A percentile compares a stretch with the other conserved stretches of the same genome.
phyloP scores from a whole-genome alignment of 108 stramenopile genomes.

The Craspedostauros australis region DNA sequence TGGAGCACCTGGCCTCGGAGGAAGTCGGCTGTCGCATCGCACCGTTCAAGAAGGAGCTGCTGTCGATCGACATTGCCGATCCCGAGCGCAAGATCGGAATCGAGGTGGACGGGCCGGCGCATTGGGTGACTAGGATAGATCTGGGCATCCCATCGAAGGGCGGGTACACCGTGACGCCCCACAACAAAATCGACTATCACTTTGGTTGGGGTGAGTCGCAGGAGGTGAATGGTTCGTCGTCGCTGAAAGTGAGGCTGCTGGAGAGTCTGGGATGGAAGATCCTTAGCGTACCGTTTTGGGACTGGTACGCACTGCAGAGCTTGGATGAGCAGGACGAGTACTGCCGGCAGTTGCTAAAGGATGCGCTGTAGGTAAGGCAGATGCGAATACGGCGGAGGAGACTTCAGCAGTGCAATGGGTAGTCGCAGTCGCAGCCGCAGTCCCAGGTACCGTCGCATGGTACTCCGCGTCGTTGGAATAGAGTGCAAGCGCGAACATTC shows the following conservation, averaged over 20 bases:
- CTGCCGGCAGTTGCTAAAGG: slow-evolving; percentile 29
- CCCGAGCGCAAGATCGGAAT: slow-evolving; percentile 51
- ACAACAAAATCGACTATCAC: slow-evolving; percentile 17
- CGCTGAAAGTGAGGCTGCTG: slow-evolving; percentile 60
- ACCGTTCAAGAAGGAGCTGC: slow-evolving; percentile 30
- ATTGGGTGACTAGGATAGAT: slow-evolving; percentile 66
- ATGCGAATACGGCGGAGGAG: no score
- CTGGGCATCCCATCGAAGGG: neutral
- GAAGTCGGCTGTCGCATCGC: slow-evolving; percentile 24
- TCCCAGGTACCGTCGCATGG: no score
- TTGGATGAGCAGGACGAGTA: slow-evolving; percentile 44
- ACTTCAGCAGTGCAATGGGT: no score
- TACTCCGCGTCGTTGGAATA: no score
- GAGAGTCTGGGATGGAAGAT: slow-evolving; percentile 65
- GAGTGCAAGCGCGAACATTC: no score
- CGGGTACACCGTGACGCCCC: slow-evolving; percentile 4
- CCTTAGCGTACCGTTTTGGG: slow-evolving; percentile 78
- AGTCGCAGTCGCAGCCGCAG: no score
- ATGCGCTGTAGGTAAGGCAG: neutral
- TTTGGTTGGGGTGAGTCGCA: slow-evolving; percentile 37
- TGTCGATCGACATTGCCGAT: slow-evolving; percentile 74
- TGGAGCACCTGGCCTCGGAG: slow-evolving; percentile 33
- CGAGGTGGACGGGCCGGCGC: slow-evolving; percentile 83
- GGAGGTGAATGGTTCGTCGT: slow-evolving; percentile 61
- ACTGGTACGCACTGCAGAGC: slow-evolving; percentile 47